Evolutionary conservation across 192 early-diverging fungal species (phyloP).

Genomic region (Mortierella alpina): DNA sequence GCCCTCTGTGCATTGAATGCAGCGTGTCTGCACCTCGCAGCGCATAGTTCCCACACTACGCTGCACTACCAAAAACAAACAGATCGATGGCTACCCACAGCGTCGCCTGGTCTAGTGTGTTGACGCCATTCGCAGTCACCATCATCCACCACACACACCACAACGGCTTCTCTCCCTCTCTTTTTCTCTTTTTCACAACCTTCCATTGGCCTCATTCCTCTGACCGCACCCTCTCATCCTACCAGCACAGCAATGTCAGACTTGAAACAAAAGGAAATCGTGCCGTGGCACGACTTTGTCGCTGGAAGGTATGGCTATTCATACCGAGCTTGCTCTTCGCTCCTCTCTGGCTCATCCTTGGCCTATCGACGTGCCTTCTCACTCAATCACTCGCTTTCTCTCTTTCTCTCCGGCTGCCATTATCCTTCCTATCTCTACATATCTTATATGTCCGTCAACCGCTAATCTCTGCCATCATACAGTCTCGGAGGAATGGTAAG

Average conservation of each 20-base stretch:
- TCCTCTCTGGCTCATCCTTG: not conserved
- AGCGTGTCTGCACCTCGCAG: too few relatives aligned
- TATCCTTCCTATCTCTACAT: not conserved
- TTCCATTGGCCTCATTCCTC: not conserved
- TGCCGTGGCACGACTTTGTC: slow-evolving; percentile 52
- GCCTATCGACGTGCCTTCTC: not conserved
- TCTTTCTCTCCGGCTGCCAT: not conserved
- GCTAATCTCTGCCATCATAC: not conserved
- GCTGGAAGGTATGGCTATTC: slow-evolving; percentile 41
- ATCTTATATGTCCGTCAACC: slow-evolving; percentile 3
- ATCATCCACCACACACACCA: not conserved
- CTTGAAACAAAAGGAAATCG: slow-evolving; percentile 42
- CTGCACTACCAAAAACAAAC: too few relatives aligned
- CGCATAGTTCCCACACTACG: too few relatives aligned
- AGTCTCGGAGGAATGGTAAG: slow-evolving; percentile 53
- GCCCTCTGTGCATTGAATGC: too few relatives aligned
- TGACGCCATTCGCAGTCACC: slow-evolving; percentile 26
- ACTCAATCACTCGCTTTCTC: not conserved
- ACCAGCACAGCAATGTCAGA: slow-evolving; percentile 10
- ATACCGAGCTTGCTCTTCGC: not conserved
- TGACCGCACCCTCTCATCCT: not conserved
- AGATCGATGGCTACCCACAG: too few relatives aligned
- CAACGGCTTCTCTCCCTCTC: too few relatives aligned
- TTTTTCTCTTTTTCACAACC: not conserved
- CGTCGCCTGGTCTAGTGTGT: not conserved